phyloP scores from a whole-genome alignment of 2,329 filamentous ascomycete genomes.

The Stemphylium beticola region DNA sequence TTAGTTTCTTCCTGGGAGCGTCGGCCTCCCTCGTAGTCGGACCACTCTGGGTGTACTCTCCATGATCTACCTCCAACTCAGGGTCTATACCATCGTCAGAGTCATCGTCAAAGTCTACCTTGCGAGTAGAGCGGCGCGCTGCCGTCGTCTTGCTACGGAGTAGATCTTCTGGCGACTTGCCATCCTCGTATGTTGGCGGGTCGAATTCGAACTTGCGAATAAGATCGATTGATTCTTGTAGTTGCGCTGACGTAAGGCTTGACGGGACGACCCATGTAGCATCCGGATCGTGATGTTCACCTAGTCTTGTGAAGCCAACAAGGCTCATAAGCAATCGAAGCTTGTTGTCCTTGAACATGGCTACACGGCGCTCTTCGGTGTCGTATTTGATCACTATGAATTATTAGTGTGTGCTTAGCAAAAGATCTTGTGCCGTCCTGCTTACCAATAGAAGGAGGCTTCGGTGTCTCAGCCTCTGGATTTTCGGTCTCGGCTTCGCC shows the following conservation, averaged over 20 bases:
- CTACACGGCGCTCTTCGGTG: conserved; percentile 69
- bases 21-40: conserved; percentile 65
- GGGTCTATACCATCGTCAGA: conserved; percentile 67
- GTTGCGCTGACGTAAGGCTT: conserved; percentile 65
- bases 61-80: conserved; percentile 60
- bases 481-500: conserved; percentile 38
- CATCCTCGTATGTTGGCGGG: conserved; percentile 78
- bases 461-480: conserved; percentile 40
- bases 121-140: conserved; percentile 44
- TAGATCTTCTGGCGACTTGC: conserved; percentile 74
- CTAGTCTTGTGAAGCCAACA: conserved; percentile 70
- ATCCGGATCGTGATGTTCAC: conserved; percentile 73
- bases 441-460: conserved; percentile 55
- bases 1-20: conserved; percentile 60
- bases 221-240: conserved; percentile 72
- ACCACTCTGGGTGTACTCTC: conserved; percentile 72
- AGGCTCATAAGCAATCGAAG: conserved; percentile 84
- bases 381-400: conserved; percentile 58
- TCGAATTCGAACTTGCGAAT: conserved; percentile 81
- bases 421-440: conserved; percentile 27
- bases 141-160: conserved; percentile 72
- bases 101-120: conserved; percentile 73
- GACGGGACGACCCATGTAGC: conserved; percentile 80
- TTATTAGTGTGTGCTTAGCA: conserved; percentile 12
- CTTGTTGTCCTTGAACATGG: conserved; percentile 88